Evolutionary conservation across 1,284 basidiomycete genomes (phyloP), one percentile per base, ranked within the genome.

Genomic region (Moesziomyces sp.): DNA sequence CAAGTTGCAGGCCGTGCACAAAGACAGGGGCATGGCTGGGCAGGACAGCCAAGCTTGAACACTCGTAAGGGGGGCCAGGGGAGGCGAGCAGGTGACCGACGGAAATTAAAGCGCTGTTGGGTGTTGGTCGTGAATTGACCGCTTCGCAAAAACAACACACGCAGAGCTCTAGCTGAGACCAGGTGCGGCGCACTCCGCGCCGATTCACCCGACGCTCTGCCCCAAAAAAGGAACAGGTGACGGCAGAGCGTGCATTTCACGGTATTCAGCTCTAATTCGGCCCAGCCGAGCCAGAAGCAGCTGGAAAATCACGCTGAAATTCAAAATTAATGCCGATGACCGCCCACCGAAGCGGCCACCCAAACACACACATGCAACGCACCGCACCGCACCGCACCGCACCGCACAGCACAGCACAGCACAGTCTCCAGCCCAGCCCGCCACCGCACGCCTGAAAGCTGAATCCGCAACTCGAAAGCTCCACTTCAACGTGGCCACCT

Each of bases 401-500:
- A 38, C 35, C 3, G 35, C 35, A 18, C 38, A 4, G 6, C 6
- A 11, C 38, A 18, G 38, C 16, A 18, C 14, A 18, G 38, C 38
- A 35, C 35, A 14, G 13, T 35, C 26, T 28, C 30, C 11, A 34
- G 13, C 35, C 16, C 35, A 35, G 35, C 35, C 35, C 35, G 35
- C 38, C 38, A 18, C 38, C 38, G 14, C 38, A 3, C 14, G 38
- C 16, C 13, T 6, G 14, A 18, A 34, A 34, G 30, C 30, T 34
- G 30, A 34, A 34, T 34, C 30, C 38, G 14, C 38, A n/a, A 40
- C 38, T 18, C 16, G 14, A 16, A 14, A 40, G 42, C 56, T 58
- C 56, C 56, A 58, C 56, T 58, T 58, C 46, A 58, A 58, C 56
- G 56, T 58, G 56, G 56, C 55, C 18, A 28, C 26, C 26, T 23